These are phyloP conservation scores for Stephanodiscus minutulus DNA, from an alignment of 108 stramenopile genomes.

Conservation along the genomic window DNA sequence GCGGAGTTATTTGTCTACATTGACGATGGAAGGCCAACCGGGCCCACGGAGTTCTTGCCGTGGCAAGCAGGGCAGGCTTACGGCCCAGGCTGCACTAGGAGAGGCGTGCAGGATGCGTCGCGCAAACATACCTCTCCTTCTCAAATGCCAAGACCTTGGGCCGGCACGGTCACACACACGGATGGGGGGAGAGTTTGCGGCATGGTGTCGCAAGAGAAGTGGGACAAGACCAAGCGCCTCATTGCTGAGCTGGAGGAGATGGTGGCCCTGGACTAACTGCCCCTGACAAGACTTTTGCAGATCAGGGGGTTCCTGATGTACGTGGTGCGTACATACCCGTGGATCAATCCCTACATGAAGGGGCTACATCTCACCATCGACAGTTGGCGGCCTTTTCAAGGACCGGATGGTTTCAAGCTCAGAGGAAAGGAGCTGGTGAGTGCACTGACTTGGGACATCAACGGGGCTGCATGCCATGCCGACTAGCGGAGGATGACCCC, in stretches of 20 bases:
- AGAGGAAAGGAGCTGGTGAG: not conserved
- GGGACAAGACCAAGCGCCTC: constrained; percentile 22
- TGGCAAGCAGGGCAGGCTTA: not conserved
- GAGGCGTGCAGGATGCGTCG: constrained; percentile 44
- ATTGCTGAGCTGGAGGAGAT: not conserved
- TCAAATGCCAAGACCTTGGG: constrained; percentile 35
- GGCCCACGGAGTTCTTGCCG: not conserved
- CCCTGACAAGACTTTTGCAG: not conserved
- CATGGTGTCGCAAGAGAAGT: constrained; percentile 20
- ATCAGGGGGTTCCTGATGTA: constrained; percentile 50
- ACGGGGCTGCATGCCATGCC: constrained; percentile 14
- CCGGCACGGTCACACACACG: constrained; percentile 26
- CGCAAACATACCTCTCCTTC: constrained; percentile 32
- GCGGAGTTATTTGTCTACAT: constrained; percentile 42
- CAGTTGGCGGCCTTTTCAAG: constrained; percentile 35
- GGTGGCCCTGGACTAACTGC: not conserved
- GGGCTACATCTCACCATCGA: constrained; percentile 53
- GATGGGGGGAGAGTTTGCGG: constrained; percentile 12
- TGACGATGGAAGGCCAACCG: constrained; percentile 28
- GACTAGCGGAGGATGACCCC: not conserved
- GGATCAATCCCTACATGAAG: constrained; percentile 47
- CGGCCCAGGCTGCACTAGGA: not conserved
- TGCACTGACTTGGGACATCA: not conserved
- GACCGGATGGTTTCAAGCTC: constrained; percentile 43
- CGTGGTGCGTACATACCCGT: constrained; percentile 28